Evolutionary conservation across 1,139 yeast genomes (phyloP).

Genomic region (Zygoascus meyerae): DNA sequence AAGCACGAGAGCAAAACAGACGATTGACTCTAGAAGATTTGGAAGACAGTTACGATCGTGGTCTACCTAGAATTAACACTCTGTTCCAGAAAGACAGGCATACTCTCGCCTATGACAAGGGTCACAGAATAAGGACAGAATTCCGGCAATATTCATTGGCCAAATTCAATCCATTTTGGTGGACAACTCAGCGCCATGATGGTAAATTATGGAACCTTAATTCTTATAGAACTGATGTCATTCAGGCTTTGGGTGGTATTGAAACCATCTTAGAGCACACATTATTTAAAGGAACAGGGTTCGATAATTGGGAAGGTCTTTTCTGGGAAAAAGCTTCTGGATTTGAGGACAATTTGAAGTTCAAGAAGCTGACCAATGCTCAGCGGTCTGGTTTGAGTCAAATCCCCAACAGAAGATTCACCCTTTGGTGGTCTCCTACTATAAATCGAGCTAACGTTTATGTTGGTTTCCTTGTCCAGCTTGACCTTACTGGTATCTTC

Average conservation of each 20-base stretch:
- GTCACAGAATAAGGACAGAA: conserved; percentile 77
- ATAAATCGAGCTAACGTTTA: conserved; percentile 96
- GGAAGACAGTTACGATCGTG: conserved; percentile 94
- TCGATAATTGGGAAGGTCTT: conserved; percentile 97
- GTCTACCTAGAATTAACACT: conserved; percentile 92
- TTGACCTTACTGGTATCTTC: conserved; percentile 94
- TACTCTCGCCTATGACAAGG: conserved; percentile 90
- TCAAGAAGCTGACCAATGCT: conserved; percentile 92
- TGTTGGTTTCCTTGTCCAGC: conserved; percentile 93
- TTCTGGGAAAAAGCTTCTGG: conserved; percentile 99
- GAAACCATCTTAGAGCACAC: conserved; percentile 96
- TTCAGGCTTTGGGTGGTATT: conserved; percentile 95
- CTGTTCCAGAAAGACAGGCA: conserved; percentile 93
- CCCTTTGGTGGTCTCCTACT: conserved; percentile 99
- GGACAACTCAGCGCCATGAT: conserved; percentile 91
- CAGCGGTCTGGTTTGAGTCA: conserved; percentile 96
- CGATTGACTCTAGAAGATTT: conserved; percentile 87
- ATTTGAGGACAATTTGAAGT: conserved; percentile 91
- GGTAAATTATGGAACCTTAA: conserved; percentile 94
- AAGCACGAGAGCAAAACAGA: conserved; percentile 80
- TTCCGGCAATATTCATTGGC: conserved; percentile 69
- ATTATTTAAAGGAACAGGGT: conserved; percentile 92
- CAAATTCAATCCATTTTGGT: conserved; percentile 87
- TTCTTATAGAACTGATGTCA: conserved; percentile 90
- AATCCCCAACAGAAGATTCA: conserved; percentile 94